Evolutionary conservation across 371 early-diverging fungal species (phyloP).

Genomic region (Mucor sp.): DNA sequence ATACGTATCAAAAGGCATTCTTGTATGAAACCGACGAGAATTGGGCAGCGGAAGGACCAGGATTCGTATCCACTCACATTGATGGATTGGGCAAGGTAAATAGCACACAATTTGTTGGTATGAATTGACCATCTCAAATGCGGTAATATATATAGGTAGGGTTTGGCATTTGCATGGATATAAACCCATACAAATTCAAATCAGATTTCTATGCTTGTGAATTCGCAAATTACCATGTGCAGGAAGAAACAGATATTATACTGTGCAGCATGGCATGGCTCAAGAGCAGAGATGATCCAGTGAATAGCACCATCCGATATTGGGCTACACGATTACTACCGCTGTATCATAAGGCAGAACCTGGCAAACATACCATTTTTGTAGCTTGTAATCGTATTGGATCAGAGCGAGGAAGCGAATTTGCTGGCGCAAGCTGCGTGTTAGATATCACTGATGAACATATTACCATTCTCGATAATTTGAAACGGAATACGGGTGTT

Average conservation of each 20-base stretch:
- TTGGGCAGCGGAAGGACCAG: slow-evolving; percentile 77
- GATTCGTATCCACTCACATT: slow-evolving; percentile 54
- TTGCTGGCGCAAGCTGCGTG: slow-evolving; percentile 61
- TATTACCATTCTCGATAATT: slow-evolving; percentile 30
- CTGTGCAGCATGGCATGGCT: slow-evolving; percentile 79
- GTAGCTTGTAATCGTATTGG: slow-evolving; percentile 72
- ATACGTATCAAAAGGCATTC: slow-evolving; percentile 73
- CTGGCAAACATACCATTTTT: slow-evolving; percentile 25
- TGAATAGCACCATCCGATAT: slow-evolving; percentile 48
- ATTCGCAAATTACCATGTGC: slow-evolving; percentile 66
- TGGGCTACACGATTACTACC: slow-evolving; percentile 66
- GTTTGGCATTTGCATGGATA: slow-evolving; percentile 83
- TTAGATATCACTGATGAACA: slow-evolving; percentile 34
- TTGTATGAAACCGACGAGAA: slow-evolving; percentile 70
- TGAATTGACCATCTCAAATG: background rate
- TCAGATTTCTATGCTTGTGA: slow-evolving; percentile 66
- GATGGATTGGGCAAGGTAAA: slow-evolving; percentile 52
- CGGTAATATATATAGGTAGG: slow-evolving; percentile 51
- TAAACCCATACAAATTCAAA: slow-evolving; percentile 76
- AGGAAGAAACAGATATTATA: slow-evolving; percentile 50
- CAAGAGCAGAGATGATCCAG: slow-evolving; percentile 21
- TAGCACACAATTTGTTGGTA: background rate
- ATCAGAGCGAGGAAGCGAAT: slow-evolving; percentile 55
- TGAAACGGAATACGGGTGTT: slow-evolving; percentile 36
- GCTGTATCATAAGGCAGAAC: slow-evolving; percentile 12